Evolutionary conservation across 495 filamentous ascomycete species (phyloP).

Genomic region (Neurospora sp.): DNA sequence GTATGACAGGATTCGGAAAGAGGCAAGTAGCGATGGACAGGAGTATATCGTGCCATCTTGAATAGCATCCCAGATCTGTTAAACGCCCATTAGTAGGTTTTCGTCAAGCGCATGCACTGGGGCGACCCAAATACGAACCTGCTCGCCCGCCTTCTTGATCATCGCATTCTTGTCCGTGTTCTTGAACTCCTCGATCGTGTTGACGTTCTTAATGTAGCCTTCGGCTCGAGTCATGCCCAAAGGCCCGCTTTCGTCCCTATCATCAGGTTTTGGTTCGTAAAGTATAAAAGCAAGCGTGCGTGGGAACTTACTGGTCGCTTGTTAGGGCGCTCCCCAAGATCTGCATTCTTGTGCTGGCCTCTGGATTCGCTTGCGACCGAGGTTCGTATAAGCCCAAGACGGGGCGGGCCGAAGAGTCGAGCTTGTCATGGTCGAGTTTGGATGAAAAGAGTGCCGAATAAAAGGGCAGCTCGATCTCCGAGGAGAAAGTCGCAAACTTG

Average conservation of each 20-base stretch:
- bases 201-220: constrained; percentile 90
- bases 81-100: constrained; percentile 5
- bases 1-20: constrained; percentile 83
- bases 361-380: constrained; percentile 53
- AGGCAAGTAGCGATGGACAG: constrained; percentile 79
- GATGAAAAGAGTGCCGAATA: constrained; percentile 78
- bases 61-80: constrained; percentile 92
- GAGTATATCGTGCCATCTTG: constrained; percentile 92
- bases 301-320: constrained; percentile 59
- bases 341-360: constrained; percentile 73
- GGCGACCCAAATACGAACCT: constrained; percentile 39
- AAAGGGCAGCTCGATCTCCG: constrained; percentile 91
- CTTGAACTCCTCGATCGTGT: constrained; percentile 89
- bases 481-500: constrained; percentile 74
- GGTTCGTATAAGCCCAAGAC: constrained; percentile 87
- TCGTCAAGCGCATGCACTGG: not conserved
- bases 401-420: constrained; percentile 80
- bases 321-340: constrained; percentile 78
- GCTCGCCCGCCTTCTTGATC: constrained; percentile 62
- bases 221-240: constrained; percentile 70
- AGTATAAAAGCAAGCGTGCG: not conserved
- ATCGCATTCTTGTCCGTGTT: constrained; percentile 61
- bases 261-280: constrained; percentile 5
- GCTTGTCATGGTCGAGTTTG: constrained; percentile 94
- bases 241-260: constrained; percentile 47